Conservation (phyloP, 257 asterid species). For the Perilla frutescens region DNA sequence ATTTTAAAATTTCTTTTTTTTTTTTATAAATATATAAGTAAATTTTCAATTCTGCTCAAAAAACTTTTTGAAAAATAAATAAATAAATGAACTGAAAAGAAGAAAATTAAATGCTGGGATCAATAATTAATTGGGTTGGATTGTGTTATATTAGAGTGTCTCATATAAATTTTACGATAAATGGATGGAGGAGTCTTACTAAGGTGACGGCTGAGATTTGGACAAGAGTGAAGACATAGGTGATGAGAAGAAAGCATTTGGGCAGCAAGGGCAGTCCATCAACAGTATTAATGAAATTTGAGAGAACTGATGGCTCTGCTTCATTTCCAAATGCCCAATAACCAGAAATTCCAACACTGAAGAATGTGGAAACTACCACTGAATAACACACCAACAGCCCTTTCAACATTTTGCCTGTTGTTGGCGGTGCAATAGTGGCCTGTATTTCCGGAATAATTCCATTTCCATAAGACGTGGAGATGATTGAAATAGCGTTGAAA, state of each 20-base stretch:
- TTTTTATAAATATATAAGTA: no score
- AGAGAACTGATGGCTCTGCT: slow-evolving; percentile 52
- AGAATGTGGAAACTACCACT: slow-evolving; percentile 63
- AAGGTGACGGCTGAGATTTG: slow-evolving; percentile 57
- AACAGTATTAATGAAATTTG: slow-evolving; percentile 56
- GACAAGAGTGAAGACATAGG: slow-evolving; percentile 54
- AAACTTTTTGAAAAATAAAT: no score
- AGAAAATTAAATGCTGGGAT: no score
- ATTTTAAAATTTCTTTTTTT: no score
- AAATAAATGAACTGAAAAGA: no score
- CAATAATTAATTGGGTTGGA: no score
- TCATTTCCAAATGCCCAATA: slow-evolving; percentile 84
- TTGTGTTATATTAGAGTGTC: no score
- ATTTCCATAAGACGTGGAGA: slow-evolving; percentile 71
- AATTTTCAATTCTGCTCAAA: no score
- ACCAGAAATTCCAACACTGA: slow-evolving; percentile 72
- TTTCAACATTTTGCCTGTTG: slow-evolving; percentile 76
- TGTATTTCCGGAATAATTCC: slow-evolving; percentile 82
- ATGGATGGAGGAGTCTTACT: slow-evolving; percentile 38
- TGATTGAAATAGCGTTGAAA: slow-evolving; percentile 65
- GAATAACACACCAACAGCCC: slow-evolving; percentile 65
- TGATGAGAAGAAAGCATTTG: slow-evolving; percentile 59
- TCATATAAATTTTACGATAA: no score
- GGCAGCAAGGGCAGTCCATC: slow-evolving; percentile 57
- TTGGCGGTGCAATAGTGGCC: slow-evolving; percentile 83